Base-by-base conservation (phyloP, 1,284 basidiomycete genomes). In the Boletus mariae region DNA sequence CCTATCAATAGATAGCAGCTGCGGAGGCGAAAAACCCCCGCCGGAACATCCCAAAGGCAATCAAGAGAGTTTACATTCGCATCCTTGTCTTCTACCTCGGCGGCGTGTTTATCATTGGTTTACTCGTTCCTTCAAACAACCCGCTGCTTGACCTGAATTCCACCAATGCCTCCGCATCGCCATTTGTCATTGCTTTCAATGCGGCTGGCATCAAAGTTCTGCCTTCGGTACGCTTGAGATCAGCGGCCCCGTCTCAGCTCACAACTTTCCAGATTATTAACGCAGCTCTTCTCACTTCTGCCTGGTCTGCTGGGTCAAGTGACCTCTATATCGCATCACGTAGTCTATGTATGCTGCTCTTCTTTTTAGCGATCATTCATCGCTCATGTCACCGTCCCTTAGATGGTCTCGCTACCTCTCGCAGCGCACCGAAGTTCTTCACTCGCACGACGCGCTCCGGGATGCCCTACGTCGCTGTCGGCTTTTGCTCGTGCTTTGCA, bases 351-450 rank as follows among this genome's bases (percentile, higher is more conserved):
- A 57, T 1, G 59, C 3, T 31, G 6, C 13, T 25, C 13, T 17
- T 38, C 10, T 26, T 38, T 28, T 20, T 17, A 12, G 8, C 11
- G 13, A 29, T 17, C 13, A 23, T 23, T 9, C 31, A 20, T 5
- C 1, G 44, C 37, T 55, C 7, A 59, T 26, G 4, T 1, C 13
- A 8, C 17, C 26, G n/a, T 13, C n/a, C 2, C 13, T 7, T 51
- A 77, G 79, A 87, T 59, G 80, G 81, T 47, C 73, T 90, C 28
- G 76, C 86, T 0, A 67, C 81, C 25, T 72, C 78, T 10, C 78
- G 80, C 0, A 80, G 83, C 47, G 85, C 84, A 0, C 85, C 87
- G 0, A 68, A 65, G 23, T 61, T 86, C 47, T 86, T 90, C 62
- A 56, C 67, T 29, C 74, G 73, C 52, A 77, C 80, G 0, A 78